These are phyloP conservation scores for Pichia nanzhaoensis DNA, from an alignment of 805 yeast species.

Conservation along the genomic window DNA sequence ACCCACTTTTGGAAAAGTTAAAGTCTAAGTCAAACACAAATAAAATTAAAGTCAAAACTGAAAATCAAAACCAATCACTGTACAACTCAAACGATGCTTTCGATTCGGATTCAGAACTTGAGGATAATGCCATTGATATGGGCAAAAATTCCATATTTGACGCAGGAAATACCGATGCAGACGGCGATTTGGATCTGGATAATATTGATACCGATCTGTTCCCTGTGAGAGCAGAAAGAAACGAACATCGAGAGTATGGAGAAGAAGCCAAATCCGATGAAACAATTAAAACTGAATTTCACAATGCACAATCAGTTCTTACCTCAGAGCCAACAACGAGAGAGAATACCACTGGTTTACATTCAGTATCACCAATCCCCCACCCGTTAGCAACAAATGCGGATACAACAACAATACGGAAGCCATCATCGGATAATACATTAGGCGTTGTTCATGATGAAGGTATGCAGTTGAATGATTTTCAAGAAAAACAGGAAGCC, in stretches of 20 bases:
- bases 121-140: slow-evolving; percentile 19
- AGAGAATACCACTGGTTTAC: slow-evolving; percentile 17
- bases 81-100: slow-evolving; percentile 26
- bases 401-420: no score
- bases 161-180: not conserved
- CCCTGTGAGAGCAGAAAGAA: slow-evolving; percentile 65
- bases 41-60: slow-evolving; percentile 11
- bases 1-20: slow-evolving; percentile 31
- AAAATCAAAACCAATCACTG: slow-evolving; percentile 12
- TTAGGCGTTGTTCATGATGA: slow-evolving; percentile 7
- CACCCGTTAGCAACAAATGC: no score
- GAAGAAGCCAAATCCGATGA: slow-evolving; percentile 28
- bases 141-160: slow-evolving; percentile 1
- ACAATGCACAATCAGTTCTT: slow-evolving; percentile 20
- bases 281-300: slow-evolving; percentile 29
- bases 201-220: slow-evolving; percentile 51
- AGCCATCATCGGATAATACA: slow-evolving; percentile 1
- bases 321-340: slow-evolving; percentile 21
- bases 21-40: slow-evolving; percentile 7
- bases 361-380: not conserved
- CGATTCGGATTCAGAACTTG: slow-evolving; percentile 29
- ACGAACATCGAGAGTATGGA: slow-evolving; percentile 34
- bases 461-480: slow-evolving; percentile 20
- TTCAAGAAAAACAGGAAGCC: slow-evolving; percentile 32
- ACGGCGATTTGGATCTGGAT: slow-evolving; percentile 23